Percentiles rank a stretch among this genome's conserved stretches.
phyloP scores from a whole-genome alignment of 2,329 filamentous ascomycete species.

The Rutstroemia sp. region DNA sequence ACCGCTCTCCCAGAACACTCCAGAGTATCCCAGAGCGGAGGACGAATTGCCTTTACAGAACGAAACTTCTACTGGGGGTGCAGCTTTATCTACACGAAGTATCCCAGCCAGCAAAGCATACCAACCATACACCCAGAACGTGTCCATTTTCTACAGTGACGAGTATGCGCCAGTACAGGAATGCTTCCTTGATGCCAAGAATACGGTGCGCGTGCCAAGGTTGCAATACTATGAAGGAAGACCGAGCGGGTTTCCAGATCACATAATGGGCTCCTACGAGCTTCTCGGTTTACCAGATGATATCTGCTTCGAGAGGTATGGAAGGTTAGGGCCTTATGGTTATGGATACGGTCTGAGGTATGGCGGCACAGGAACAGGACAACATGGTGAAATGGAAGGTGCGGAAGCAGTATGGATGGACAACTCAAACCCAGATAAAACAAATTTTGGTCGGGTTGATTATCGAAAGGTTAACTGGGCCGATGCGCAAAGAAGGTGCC shows the following conservation, averaged over 20 bases:
- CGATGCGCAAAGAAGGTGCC: constrained; percentile 67
- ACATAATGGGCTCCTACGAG: constrained; percentile 81
- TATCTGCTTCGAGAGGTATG: constrained; percentile 89
- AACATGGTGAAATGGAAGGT: constrained; percentile 77
- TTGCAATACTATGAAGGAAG: constrained; percentile 71
- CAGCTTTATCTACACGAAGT: constrained; percentile 31
- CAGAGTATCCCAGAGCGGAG: constrained; percentile 70
- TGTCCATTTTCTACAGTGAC: constrained; percentile 40
- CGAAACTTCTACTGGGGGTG: constrained; percentile 24
- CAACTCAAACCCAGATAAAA: constrained; percentile 9
- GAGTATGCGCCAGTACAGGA: constrained; percentile 50
- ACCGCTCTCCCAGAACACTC: constrained; percentile 55
- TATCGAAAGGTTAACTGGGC: constrained; percentile 74
- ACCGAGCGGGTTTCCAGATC: constrained; percentile 75
- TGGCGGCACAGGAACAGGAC: constrained; percentile 78
- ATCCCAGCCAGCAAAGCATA: constrained; percentile 49
- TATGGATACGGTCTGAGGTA: constrained; percentile 73
- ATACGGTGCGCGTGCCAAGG: constrained; percentile 58
- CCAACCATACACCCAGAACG: constrained; percentile 52
- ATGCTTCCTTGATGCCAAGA: constrained; percentile 69
- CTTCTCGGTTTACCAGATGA: constrained; percentile 72
- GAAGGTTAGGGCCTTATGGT: constrained; percentile 81
- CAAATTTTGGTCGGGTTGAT: constrained; percentile 57
- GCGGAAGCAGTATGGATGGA: constrained; percentile 72
- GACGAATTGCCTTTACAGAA: constrained; percentile 47